phyloP scores from a whole-genome alignment of 1,284 basidiomycete species.

The Trametes sp. region DNA sequence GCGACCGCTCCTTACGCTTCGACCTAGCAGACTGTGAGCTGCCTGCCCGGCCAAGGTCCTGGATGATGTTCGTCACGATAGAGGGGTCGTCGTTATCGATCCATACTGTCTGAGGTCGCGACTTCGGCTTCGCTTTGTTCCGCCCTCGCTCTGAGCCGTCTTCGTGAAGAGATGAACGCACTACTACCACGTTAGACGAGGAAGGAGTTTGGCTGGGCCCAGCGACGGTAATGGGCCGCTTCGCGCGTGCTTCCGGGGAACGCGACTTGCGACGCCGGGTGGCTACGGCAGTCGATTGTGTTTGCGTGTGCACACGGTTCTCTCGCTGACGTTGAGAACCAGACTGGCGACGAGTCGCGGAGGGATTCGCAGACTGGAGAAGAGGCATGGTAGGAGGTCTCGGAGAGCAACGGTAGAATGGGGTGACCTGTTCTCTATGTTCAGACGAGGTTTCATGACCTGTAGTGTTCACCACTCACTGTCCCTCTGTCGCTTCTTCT shows the following conservation, averaged over 20 bases:
- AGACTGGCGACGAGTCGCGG: constrained; percentile 28
- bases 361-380: neutral
- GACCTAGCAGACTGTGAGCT: constrained; percentile 18
- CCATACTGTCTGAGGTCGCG: constrained; percentile 23
- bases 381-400: constrained; percentile 24
- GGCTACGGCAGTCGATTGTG: neutral
- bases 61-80: constrained; percentile 28
- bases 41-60: constrained; percentile 18
- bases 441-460: too few species aligned
- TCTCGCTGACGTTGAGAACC: constrained; percentile 30
- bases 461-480: too few species aligned
- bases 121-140: constrained; percentile 30
- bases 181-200: constrained; percentile 11
- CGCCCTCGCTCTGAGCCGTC: constrained; percentile 24
- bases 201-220: constrained; percentile 1
- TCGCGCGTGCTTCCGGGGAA: constrained; percentile 36
- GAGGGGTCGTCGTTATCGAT: constrained; percentile 28
- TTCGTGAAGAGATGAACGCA: constrained; percentile 19
- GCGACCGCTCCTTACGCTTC: constrained; percentile 40
- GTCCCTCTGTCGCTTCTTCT: too few species aligned
- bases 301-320: constrained; percentile 16
- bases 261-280: constrained; percentile 36
- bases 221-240: constrained; percentile 21
- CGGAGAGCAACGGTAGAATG: neutral
- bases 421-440: too few species aligned